phyloP scores from a whole-genome alignment of 2,329 filamentous ascomycete species.

The Exophiala lecanii-corni region DNA sequence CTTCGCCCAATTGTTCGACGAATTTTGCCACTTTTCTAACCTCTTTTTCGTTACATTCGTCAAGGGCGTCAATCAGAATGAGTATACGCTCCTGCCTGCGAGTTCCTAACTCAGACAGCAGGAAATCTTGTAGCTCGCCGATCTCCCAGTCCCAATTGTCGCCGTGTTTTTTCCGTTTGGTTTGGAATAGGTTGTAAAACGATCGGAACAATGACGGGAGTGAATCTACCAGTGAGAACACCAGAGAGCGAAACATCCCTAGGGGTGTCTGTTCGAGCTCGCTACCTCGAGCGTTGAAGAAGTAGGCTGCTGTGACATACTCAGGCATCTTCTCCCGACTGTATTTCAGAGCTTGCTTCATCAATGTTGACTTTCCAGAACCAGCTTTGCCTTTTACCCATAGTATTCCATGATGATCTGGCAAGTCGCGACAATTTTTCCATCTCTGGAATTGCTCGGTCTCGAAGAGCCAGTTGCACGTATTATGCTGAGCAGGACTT shows the following conservation, averaged over 20 bases:
- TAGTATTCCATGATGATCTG: constrained; percentile 5
- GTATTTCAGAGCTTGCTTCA: neutral
- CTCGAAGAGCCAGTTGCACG: neutral
- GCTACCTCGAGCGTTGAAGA: constrained; percentile 18
- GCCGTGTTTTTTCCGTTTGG: constrained; percentile 1
- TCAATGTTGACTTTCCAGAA: constrained; percentile 12
- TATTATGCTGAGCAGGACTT: neutral
- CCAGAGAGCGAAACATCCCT: constrained; percentile 20
- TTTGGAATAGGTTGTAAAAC: neutral
- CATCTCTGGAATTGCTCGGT: neutral
- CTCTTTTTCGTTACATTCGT: constrained; percentile 46
- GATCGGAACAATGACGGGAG: neutral
- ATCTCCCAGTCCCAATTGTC: constrained; percentile 3
- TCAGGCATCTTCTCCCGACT: neutral
- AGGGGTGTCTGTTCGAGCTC: constrained; percentile 19
- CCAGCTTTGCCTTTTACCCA: constrained; percentile 32
- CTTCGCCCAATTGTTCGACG: constrained; percentile 38
- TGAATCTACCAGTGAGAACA: constrained; percentile 18
- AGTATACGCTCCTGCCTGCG: neutral
- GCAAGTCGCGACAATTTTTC: neutral
- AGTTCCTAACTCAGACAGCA: neutral
- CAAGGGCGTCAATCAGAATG: constrained; percentile 40
- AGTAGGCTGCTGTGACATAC: constrained; percentile 19
- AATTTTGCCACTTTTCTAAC: constrained; percentile 42
- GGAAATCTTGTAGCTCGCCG: constrained; percentile 6